Conservation (phyloP, 1,284 basidiomycete species). For the Boletellus deceptivus region DNA sequence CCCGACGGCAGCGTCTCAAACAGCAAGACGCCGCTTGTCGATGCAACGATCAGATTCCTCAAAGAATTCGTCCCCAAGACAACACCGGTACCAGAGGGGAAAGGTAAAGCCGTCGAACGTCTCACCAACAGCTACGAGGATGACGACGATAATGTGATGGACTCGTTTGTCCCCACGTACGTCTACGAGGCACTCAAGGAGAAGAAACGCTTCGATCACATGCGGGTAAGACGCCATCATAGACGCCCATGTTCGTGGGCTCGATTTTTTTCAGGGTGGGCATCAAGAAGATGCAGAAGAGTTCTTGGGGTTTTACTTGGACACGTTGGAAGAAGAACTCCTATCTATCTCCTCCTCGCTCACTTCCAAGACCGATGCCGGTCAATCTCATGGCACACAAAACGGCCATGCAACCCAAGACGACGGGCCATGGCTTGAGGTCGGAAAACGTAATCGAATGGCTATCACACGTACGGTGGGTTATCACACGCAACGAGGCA, state of each 20-base stretch:
- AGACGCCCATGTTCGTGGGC: background rate
- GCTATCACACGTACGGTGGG: slow-evolving; percentile 80
- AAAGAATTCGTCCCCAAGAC: slow-evolving; percentile 63
- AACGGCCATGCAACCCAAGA: slow-evolving; percentile 34
- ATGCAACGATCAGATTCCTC: slow-evolving; percentile 82
- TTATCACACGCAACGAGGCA: slow-evolving; percentile 14
- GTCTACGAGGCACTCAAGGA: slow-evolving; percentile 97
- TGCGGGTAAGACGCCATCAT: slow-evolving; percentile 62
- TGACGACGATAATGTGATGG: slow-evolving; percentile 38
- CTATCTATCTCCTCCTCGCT: slow-evolving; percentile 59
- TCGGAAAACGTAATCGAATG: slow-evolving; percentile 85
- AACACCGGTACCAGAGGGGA: slow-evolving; percentile 25
- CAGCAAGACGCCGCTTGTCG: slow-evolving; percentile 72
- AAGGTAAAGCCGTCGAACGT: slow-evolving; percentile 34
- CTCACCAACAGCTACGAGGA: slow-evolving; percentile 22
- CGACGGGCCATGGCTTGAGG: slow-evolving; percentile 82
- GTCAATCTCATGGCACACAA: slow-evolving; percentile 13
- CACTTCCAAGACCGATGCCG: slow-evolving; percentile 28
- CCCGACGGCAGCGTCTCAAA: slow-evolving; percentile 40
- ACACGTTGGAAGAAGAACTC: slow-evolving; percentile 94
- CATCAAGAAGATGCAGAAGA: slow-evolving; percentile 99
- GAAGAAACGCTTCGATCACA: slow-evolving; percentile 91
- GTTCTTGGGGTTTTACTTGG: slow-evolving; percentile 96
- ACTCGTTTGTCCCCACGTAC: slow-evolving; percentile 84
- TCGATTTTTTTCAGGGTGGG: slow-evolving; percentile 56